phyloP scores from a whole-genome alignment of 1,284 basidiomycete species.

The Irpex rosettiformis region DNA sequence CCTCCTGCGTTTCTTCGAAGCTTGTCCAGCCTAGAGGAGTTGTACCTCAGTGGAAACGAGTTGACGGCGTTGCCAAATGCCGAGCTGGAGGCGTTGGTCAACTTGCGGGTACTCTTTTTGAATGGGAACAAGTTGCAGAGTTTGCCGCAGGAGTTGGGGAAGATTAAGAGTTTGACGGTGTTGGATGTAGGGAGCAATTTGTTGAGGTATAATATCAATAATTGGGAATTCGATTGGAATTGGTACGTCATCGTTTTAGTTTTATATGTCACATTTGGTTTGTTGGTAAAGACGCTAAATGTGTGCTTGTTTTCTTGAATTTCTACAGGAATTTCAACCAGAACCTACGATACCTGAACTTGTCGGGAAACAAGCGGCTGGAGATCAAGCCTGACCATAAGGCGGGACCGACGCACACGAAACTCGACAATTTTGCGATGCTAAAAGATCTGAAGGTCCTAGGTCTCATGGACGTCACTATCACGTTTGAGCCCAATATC shows the following conservation, averaged over 20 bases:
- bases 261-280: neutral
- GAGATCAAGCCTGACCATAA: conserved; percentile 75
- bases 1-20: conserved; percentile 76
- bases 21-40: conserved; percentile 69
- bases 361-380: conserved; percentile 87
- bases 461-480: conserved; percentile 97
- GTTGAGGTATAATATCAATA: conserved; percentile 97
- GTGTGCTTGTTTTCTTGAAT: too few species aligned
- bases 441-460: conserved; percentile 83
- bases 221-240: conserved; percentile 99
- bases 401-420: conserved; percentile 24
- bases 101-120: conserved; percentile 76
- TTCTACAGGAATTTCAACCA: conserved; percentile 99
- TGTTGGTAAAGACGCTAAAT: too few species aligned
- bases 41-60: conserved; percentile 94
- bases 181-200: conserved; percentile 95
- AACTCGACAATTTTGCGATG: conserved; percentile 85
- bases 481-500: conserved; percentile 72
- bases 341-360: conserved; percentile 86
- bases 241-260: conserved; percentile 56
- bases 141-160: conserved; percentile 86
- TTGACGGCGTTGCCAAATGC: conserved; percentile 89
- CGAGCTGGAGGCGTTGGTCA: conserved; percentile 70
- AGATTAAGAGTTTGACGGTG: conserved; percentile 76
- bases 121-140: conserved; percentile 96